phyloP scores from a whole-genome alignment of 225 moss, liverwort and hornwort genomes.

The Anthoceros angustus region DNA sequence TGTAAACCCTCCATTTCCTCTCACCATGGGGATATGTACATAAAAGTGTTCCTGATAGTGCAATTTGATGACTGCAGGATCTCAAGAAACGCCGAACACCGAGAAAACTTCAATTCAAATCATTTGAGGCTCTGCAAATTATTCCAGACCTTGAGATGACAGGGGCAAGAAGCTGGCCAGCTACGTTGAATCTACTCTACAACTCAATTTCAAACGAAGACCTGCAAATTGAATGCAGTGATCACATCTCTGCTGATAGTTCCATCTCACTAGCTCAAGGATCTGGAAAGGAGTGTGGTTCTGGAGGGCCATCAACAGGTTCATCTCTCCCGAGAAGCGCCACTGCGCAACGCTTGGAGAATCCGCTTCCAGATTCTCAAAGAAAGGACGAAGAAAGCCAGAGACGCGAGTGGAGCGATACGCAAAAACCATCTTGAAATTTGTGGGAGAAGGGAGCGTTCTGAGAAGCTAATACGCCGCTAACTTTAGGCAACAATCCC shows the following conservation, averaged over 20 bases:
- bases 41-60: background rate
- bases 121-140: conserved; percentile 7
- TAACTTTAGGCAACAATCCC: conserved; percentile 68
- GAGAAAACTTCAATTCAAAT: conserved; percentile 18
- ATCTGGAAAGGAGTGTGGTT: background rate
- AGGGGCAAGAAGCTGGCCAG: conserved; percentile 12
- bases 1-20: too few species aligned
- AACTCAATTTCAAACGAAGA: background rate
- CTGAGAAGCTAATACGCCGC: conserved; percentile 60
- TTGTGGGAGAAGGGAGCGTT: conserved; percentile 32
- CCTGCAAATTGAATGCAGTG: background rate
- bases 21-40: too few species aligned
- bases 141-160: conserved; percentile 6
- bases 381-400: conserved; percentile 12
- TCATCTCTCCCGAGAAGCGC: background rate
- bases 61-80: conserved; percentile 29
- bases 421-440: conserved; percentile 35
- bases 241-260: background rate
- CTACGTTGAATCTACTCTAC: too few species aligned
- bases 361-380: conserved; percentile 10
- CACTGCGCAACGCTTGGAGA: background rate
- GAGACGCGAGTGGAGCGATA: conserved; percentile 38
- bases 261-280: background rate
- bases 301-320: background rate
- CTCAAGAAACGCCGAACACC: conserved; percentile 64